Base-by-base conservation (phyloP, 495 filamentous ascomycete species). In the Aspergillus cavernicola region DNA sequence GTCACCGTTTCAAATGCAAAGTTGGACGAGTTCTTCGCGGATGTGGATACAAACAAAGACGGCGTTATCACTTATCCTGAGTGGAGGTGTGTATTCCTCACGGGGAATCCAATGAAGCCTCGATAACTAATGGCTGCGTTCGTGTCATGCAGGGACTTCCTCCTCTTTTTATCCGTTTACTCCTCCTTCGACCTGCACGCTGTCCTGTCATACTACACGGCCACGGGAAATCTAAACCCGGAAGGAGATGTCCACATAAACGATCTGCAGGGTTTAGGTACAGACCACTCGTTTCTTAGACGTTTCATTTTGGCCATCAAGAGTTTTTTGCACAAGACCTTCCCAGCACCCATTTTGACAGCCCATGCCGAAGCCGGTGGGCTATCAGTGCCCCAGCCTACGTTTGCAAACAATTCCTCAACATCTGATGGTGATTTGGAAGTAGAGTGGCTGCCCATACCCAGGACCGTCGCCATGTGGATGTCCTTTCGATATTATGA, bases 171-270 rank as follows among this genome's bases (percentile, higher is more conserved):
- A 55, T 91, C 93, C 28, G 82, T 87, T 28, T 75, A 81, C 39
- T 79, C 78, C 20, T 58, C 70, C 38, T 81, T 88, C 32, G 82
- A 85, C 56, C 75, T 98, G n/a, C 83, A 82, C 63, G 85, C 90
- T 44, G 88, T 96, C 33, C 76, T 97, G 52, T 90, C 89, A 48
- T 97, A 96, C 71, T 98, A 95, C 70, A 85, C 87, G 31, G 87
- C 90, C 19, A 88, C 93, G 58, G 84, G 95, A 63, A 92, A 86
- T 68, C 77, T 98, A 64, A 96, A 91, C 68, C 74, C 88, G 50
- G 93, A 98, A 79, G 93, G 93, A 64, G 93, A 98, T 78, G 92
- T 93, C 57, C 78, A 88, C 58, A 84, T 98, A 73, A 90, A 93
- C 73, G 89, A 93, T 66, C 79, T 93, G 59, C 82, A 95, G 77